Base-by-base conservation (phyloP, 768 basidiomycete species). In the Boletus coccyginus region DNA sequence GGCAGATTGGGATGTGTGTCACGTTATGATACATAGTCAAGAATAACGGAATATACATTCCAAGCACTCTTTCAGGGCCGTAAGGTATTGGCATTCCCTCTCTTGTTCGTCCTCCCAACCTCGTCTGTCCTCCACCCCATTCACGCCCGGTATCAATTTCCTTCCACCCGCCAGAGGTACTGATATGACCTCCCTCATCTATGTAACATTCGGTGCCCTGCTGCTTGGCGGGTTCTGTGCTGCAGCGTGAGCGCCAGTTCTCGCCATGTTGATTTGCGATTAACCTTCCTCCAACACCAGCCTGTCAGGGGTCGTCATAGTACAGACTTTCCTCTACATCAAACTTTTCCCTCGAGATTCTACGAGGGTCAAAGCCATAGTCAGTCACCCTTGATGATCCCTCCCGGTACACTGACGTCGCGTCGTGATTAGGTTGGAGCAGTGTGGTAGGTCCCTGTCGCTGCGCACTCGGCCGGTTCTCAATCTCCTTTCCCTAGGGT, bases 221-320 rank as follows among this genome's bases (percentile, higher is more conserved):
- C 58, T 71, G 4, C 45, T 73, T 3, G 70, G 70, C 29, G 69
- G 67, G 46, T 71, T 71, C 54, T 45, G 61, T 44, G 71, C 71
- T 16, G 62, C 70, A 24, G 59, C 38, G 70, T 71, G 35, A 58
- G 70, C 45, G 0, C 21, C 40, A n/a, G 4, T 31, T 24, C 3
- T 29, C 5, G 7, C 40, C 21, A 17, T 16, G n/a, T 21, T 5
- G 9, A 50, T 11, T 27, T 9, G 29, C 19, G 12, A 19, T 29
- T 2, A 29, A 48, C 50, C 14, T 13, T 16, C 3, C 8, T 38
- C n/a, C 35, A 32, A 53, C 24, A 56, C 14, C 43, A 71, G 70
- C n/a, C 46, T 71, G 17, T 70, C 70, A 1, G 70, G 70, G 16
- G 59, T 69, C 35, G 69, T 64, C 7, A 13, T 60, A 29, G 63